Evolutionary conservation across 192 early-diverging fungal genomes (phyloP), one percentile per base, ranked within the genome.

Genomic region (Backusella mclennaniae): DNA sequence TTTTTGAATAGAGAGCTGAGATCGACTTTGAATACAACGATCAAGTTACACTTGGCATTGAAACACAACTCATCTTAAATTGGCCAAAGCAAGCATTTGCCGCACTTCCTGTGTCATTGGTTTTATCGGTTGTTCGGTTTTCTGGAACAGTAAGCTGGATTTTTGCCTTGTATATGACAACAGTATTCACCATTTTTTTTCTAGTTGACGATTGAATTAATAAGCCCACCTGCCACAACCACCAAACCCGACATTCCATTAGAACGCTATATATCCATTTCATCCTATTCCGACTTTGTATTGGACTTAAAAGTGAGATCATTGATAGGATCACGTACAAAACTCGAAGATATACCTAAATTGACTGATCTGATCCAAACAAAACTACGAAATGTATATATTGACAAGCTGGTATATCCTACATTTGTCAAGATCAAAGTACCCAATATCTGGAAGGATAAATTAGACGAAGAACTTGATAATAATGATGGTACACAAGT

Each of bases 281-380:
- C 89, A 3, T 83, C 84, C 0, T 70, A 89, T 15, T 81, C 92
- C 2, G 93, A 93, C 71, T 95, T 94, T 59, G 82, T 89, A 53
- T 87, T 98, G 1, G 95, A 98, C 38, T 95, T 98, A 71, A 91
- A 94, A 46, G 93, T 97, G 1, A 90, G 93, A 56, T 96, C 96
- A 0, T 82, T 98, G 41, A 88, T 99, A 42, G 98, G 98, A 0
- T 96, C 96, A 80, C 90, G 95, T 76, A 96, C 98, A 33, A 99
- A 99, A 81, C 92, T 99, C 19, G 97, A 98, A 83, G 95, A 97
- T 77, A 87, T 98, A 69, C 97, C 97, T 12, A 98, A 97, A 83
- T 85, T 99, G 19, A 94, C 96, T 0, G 90, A 93, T 67, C 81
- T 99, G 9, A 94, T 99, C 56, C 91, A 88, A 15, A 85, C 89